Base-by-base conservation (phyloP, 352 stramenopile genomes). In the Blastocystis sp. region DNA sequence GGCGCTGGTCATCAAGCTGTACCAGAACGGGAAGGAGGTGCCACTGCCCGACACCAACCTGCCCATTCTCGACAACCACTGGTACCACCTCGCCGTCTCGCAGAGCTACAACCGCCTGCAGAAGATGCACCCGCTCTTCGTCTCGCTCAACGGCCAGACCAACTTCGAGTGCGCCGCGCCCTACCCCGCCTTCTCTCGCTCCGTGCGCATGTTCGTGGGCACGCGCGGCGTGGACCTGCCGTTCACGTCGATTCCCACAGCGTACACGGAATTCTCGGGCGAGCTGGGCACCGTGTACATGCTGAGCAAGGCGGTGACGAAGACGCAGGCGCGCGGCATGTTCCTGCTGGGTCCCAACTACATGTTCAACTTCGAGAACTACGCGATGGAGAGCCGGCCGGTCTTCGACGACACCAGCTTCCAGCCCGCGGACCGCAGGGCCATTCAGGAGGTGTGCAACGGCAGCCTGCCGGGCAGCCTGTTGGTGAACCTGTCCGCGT, bases 361-460 rank as follows among this genome's bases (percentile, higher is more conserved):
- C 54, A 88, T 88, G 78, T 88, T 65, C 28, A 88, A 88, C 59
- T 88, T 88, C 43, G 78, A 88, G 14, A 76, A 62, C 21, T 42
- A 43, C 2, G 38, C 3, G 9, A 81, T 45, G 14, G 71, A 81
- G 21, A 45, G 28, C n/a, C 40, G 21, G 17, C 6, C 74, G 2
- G 9, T 68, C 7, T 69, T 69, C 40, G 57, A 70, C 1, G 19
- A 64, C 28, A 38, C n/a, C 9, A 59, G 34, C 0, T 28, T 78
- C 10, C 40, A 14, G 7, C n/a, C 59, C 4, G 65, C 59, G 34
- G 68, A 88, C 21, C 19, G n/a, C 11, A 24, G 1, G 28, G 28
- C 48, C 11, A 48, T 88, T 14, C 34, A 42, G 7, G 42, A 21
- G 34, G 21, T 88, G n/a, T 88, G 64, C 43, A 61, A 88, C 66